Conservation (phyloP, 1,284 basidiomycete species). For the Moesziomyces antarcticus region DNA sequence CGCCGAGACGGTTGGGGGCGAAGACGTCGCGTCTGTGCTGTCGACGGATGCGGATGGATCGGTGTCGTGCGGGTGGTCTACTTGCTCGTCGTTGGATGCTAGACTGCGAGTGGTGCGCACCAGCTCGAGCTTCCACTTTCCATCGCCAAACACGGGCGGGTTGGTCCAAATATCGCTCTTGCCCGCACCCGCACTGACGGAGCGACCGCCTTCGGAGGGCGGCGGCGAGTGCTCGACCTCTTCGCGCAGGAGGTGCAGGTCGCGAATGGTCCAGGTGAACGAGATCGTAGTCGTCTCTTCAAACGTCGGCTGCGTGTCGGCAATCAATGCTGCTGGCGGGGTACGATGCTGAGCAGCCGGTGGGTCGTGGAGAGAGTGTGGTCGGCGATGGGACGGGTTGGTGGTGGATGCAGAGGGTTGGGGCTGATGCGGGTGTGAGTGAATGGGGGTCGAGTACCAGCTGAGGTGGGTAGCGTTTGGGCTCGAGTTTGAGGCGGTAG, state of each 20-base stretch:
- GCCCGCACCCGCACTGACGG: slow-evolving; percentile 58
- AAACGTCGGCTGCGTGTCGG: slow-evolving; percentile 33
- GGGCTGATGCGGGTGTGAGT: too few relatives aligned
- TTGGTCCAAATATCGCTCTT: slow-evolving; percentile 62
- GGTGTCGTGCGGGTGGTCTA: neutral
- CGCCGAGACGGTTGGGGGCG: slow-evolving; percentile 1
- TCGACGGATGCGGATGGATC: neutral
- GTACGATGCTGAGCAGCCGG: neutral
- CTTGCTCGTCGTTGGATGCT: too few relatives aligned
- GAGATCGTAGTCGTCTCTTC: slow-evolving; percentile 57
- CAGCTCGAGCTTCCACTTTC: slow-evolving; percentile 65
- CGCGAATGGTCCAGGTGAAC: slow-evolving; percentile 60
- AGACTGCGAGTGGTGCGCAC: slow-evolving; percentile 39
- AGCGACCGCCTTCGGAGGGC: slow-evolving; percentile 51
- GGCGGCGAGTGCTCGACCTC: slow-evolving; percentile 54
- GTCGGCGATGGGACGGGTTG: slow-evolving; percentile 1
- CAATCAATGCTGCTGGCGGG: slow-evolving; percentile 3
- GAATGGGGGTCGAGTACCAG: too few relatives aligned
- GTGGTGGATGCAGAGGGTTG: neutral
- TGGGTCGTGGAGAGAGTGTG: neutral
- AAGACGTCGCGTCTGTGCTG: slow-evolving; percentile 3
- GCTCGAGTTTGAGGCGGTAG: too few relatives aligned
- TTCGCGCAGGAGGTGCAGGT: slow-evolving; percentile 52
- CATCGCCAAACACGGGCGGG: slow-evolving; percentile 63
- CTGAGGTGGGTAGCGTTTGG: too few relatives aligned